These are phyloP conservation scores for Heliocybe sulcata DNA, from an alignment of 1,284 basidiomycete genomes.

Conservation along the genomic window DNA sequence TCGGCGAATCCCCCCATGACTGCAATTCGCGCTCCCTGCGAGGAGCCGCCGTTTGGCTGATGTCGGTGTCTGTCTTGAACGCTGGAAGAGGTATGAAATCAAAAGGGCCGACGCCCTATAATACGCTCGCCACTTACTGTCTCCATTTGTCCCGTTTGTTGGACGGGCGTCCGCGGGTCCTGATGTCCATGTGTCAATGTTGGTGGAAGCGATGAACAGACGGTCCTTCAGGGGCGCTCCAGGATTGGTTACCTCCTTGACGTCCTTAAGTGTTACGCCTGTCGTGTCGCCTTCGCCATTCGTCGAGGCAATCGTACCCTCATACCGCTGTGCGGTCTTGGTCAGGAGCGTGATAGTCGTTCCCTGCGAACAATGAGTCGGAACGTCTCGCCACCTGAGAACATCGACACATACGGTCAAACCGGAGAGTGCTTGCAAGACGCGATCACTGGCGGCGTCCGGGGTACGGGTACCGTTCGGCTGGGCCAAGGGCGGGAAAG, in stretches of 20 bases:
- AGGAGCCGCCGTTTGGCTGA: slow-evolving; percentile 50
- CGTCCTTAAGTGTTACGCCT: slow-evolving; percentile 70
- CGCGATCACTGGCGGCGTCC: slow-evolving; percentile 43
- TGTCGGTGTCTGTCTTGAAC: slow-evolving; percentile 88
- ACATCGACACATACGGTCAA: slow-evolving; percentile 44
- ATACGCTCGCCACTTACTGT: slow-evolving; percentile 45
- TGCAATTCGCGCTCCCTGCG: slow-evolving; percentile 76
- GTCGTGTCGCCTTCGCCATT: slow-evolving; percentile 55
- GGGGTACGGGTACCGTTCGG: slow-evolving; percentile 33
- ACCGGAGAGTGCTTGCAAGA: slow-evolving; percentile 54
- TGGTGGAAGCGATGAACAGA: slow-evolving; percentile 60
- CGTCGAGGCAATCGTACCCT: slow-evolving; percentile 62
- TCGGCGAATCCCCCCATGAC: slow-evolving; percentile 57
- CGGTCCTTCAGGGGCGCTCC: slow-evolving; percentile 62
- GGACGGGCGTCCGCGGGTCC: slow-evolving; percentile 64
- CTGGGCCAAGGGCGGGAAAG: slow-evolving; percentile 44
- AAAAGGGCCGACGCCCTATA: too few species aligned
- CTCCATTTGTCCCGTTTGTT: slow-evolving; percentile 58
- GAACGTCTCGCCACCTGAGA: slow-evolving; percentile 5
- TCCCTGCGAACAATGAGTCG: slow-evolving; percentile 34
- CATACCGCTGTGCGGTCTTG: slow-evolving; percentile 61
- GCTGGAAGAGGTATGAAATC: slow-evolving; percentile 23
- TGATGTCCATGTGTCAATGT: slow-evolving; percentile 65
- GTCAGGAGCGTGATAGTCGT: slow-evolving; percentile 66
- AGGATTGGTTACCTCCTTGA: slow-evolving; percentile 56